Base-by-base conservation (phyloP, 768 basidiomycete species). In the Rhodocollybia butyracea region DNA sequence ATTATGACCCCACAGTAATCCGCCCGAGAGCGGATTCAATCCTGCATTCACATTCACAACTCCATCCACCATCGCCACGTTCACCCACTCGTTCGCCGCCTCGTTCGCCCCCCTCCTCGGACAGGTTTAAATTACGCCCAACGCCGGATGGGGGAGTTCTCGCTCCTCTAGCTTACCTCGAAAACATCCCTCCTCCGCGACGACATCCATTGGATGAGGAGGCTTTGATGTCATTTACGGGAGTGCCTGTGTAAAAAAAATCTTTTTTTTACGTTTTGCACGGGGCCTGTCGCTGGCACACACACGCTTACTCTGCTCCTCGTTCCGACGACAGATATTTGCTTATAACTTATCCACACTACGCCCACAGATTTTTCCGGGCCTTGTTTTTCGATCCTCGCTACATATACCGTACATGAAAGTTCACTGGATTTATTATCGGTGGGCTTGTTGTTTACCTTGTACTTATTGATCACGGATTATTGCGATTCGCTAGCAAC, bases 131-230 rank as follows among this genome's bases (percentile, higher is more conserved):
- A 10, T 6, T 19, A 10, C 39, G 39, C 15, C 19, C 19, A 29
- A 52, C 11, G 36, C n/a, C 7, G 5, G 39, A 12, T 8, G 34
- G 13, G 29, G 29, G 46, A 19, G 64, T 51, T 10, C 79, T 88
- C 27, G 85, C 86, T 2, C 88, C 88, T 21, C 69, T 89, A 15
- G 74, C 81, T 29, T 88, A 86, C 64, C 76, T 88, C 19, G 76
- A 81, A 65, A 81, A 74, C 24, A 75, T 80, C 12, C 76, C 85
- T 17, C 84, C 83, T 15, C 79, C 78, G 17, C 78, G 80, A 51
- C 80, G 88, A 45, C 88, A 89, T 64, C 84, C 85, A 2, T 66
- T 86, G 51, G 88, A 90, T 63, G 86, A 89, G 66, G 78, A 82
- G 64, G 83, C 84, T 5, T 72, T 90, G 47, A 86, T 86, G 76